Percentiles rank a stretch among this genome's conserved stretches.
phyloP scores from a whole-genome alignment of 2,329 filamentous ascomycete genomes.

The Sordariomycetes sp. region DNA sequence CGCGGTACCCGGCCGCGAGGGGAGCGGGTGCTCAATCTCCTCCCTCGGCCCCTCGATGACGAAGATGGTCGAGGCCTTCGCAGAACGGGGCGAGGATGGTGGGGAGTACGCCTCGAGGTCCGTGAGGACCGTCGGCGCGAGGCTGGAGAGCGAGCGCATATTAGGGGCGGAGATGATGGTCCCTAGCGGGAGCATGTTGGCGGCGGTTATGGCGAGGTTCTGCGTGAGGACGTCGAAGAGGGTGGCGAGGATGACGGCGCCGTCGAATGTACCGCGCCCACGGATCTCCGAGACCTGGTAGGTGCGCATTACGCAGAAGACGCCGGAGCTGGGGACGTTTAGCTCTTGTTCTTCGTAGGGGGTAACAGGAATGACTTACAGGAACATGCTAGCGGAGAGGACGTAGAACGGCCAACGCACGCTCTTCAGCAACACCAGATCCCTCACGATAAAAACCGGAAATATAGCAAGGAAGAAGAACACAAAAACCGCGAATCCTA shows the following conservation, averaged over 20 bases:
- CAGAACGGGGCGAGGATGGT: not conserved
- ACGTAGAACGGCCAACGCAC: conserved; percentile 23
- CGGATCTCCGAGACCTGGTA: conserved; percentile 20
- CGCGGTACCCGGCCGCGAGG: not conserved
- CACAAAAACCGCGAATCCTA: conserved; percentile 20
- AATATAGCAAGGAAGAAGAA: conserved; percentile 24
- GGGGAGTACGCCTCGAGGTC: conserved; percentile 8
- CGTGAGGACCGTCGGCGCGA: conserved; percentile 9
- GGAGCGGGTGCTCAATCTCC: not conserved
- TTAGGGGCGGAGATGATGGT: conserved; percentile 13
- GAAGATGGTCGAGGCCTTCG: not conserved
- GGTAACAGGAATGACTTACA: not conserved
- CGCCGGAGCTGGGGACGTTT: conserved; percentile 13
- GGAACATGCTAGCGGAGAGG: conserved; percentile 11
- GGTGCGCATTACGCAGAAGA: conserved; percentile 21
- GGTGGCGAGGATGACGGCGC: conserved; percentile 18
- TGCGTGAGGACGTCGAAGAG: conserved; percentile 23
- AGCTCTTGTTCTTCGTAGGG: not conserved
- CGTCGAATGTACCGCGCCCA: conserved; percentile 15
- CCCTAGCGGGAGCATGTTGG: conserved; percentile 23
- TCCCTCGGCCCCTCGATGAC: conserved; percentile 2
- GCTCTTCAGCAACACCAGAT: conserved; percentile 15
- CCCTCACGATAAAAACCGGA: conserved; percentile 18
- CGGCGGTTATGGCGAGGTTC: conserved; percentile 23
- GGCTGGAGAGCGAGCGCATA: conserved; percentile 9